Base-by-base conservation (phyloP, 75 land plant species). In the Cunninghamia lanceolata region DNA sequence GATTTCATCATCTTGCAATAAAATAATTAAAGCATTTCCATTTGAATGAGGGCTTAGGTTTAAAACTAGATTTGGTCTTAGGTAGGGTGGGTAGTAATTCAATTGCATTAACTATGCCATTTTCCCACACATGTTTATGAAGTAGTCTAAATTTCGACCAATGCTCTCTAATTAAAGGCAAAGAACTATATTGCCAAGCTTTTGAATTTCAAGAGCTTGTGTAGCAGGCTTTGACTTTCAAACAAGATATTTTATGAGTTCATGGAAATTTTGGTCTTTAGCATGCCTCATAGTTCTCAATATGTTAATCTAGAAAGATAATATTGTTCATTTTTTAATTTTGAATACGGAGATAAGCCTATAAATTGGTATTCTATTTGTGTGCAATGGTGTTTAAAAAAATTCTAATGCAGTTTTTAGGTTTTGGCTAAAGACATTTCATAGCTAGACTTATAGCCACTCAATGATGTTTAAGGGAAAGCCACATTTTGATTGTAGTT, bases 71-170 rank as follows among this genome's bases (percentile, higher is more conserved):
- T 90, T 78, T 13, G 91, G 90, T 68, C 84, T 84, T 21, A 86
- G 92, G 84, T 88, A 88, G 2, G 88, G 88, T 28, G 92, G 92
- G 42, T 91, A 88, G 86, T 89, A 89, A 54, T 91, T 2, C 14
- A 52, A 52, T 52, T 15, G 89, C 77, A 91, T 89, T 59, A 86
- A 70, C n/a, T 70, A 7, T 82, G 34, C 40, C 53, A 88, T 74
- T 36, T 34, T 78, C 35, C 88, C 68, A 84, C 80, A 70, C 36
- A 74, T 45, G 46, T 83, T 34, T 50, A 78, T 82, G 81, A 91
- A 83, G 30, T 47, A 84, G 19, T 40, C 36, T 47, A 85, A 74
- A 34, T 80, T 66, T 53, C 85, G 45, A 2, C 92, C 90, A 45
- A 91, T 40, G 28, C 59, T 87, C 53, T 80, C 86, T 9, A 86